These are phyloP conservation scores for Thermomyces lanuginosus DNA, from an alignment of 2,329 filamentous ascomycete genomes.

Conservation along the genomic window DNA sequence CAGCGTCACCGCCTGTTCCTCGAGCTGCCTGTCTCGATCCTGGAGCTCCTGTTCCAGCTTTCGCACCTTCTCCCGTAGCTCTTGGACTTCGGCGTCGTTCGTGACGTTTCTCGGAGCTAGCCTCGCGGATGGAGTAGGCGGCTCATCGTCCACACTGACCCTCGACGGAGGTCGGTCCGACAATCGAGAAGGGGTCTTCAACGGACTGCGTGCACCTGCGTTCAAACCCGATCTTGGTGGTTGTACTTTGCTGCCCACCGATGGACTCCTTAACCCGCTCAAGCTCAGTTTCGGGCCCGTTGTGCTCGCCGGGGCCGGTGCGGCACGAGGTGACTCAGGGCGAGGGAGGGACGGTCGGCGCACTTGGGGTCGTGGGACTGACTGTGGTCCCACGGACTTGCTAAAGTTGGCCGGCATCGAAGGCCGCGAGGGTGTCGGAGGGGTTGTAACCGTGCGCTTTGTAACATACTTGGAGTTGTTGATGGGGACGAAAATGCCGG, in stretches of 20 bases:
- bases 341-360: slow-evolving; percentile 62
- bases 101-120: no score
- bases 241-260: slow-evolving; percentile 24
- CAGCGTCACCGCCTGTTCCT: slow-evolving; percentile 67
- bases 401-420: slow-evolving; percentile 65
- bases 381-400: slow-evolving; percentile 62
- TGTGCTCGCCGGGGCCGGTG: no score
- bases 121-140: slow-evolving; percentile 10
- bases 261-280: slow-evolving; percentile 39
- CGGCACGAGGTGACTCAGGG: slow-evolving; percentile 63
- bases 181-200: slow-evolving; percentile 22
- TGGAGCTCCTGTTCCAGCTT: slow-evolving; percentile 57
- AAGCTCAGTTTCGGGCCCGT: slow-evolving; percentile 39
- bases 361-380: slow-evolving; percentile 50
- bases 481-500: slow-evolving; percentile 85
- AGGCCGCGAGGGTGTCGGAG: slow-evolving; percentile 50
- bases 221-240: slow-evolving; percentile 12
- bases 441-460: slow-evolving; percentile 50
- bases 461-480: slow-evolving; percentile 52
- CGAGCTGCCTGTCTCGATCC: slow-evolving; percentile 73
- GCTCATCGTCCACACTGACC: slow-evolving; percentile 23
- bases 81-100: slow-evolving; percentile 19
- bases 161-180: slow-evolving; percentile 25
- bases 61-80: slow-evolving; percentile 54
- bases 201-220: slow-evolving; percentile 31